Evolutionary conservation across 768 basidiomycete genomes (phyloP), one percentile per base, ranked within the genome.

Genomic region (Pisolithus orientalis): DNA sequence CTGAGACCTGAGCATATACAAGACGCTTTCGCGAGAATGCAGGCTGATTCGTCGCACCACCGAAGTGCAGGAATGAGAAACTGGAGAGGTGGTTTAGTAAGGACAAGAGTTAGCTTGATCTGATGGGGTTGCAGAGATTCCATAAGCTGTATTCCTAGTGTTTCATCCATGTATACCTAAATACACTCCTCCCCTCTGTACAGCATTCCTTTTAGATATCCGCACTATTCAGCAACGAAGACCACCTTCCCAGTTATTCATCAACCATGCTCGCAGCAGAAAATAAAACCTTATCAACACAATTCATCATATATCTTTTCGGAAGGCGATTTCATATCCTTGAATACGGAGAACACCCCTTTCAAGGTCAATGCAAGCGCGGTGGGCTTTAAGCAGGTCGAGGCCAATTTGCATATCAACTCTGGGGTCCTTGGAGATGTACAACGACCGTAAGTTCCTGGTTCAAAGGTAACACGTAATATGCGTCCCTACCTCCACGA

Each of bases 331-430:
- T 68, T 96, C 92, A 16, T 90, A 80, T n/a, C 82, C 87, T 72
- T 94, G 89, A 47, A 99, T 96, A n/a, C 92, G 80, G 24, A 99
- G 81, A 13, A 89, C 88, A 57, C 84, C 82, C 67, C 91, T 92
- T 59, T 85, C 77, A 21, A 99, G 80, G 69, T 99, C 96, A 67
- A 99, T 97, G 63, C 85, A 90, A 5, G 94, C 95, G 64, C 95
- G 94, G 66, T 97, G 90, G 0, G 94, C 90, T 69, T 93, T 97
- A 55, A 98, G 82, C 95, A 98, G 97, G 76, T 99, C 95, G n/a
- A 99, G 79, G 7, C 95, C 95, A 39, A 99, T 85, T 2, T 98
- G 75, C n/a, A 99, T 82, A 63, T 98, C 95, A 43, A 98, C 32
- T 92, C 94, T 88, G 92, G 52, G 27, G 40, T 25, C 29, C 28